Evolutionary conservation across 495 filamentous ascomycete genomes (phyloP).

Genomic region (Hypomontagnella submonticulosa): DNA sequence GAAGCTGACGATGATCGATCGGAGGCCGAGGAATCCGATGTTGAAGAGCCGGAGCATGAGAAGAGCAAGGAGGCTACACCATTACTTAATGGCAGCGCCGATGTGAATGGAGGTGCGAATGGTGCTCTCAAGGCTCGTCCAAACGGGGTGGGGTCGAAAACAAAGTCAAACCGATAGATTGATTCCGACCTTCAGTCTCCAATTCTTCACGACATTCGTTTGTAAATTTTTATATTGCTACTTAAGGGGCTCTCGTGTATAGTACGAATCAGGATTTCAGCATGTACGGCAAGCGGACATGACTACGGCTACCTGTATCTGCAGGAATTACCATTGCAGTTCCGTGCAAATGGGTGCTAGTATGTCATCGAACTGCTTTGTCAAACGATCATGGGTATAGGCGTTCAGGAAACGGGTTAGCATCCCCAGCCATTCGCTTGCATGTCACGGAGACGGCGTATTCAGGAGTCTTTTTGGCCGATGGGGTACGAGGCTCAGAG

Average conservation of each 20-base stretch:
- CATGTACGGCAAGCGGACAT: constrained; percentile 25
- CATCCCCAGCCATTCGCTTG: constrained; percentile 42
- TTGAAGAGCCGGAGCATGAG: constrained; percentile 52
- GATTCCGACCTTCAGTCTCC: constrained; percentile 2
- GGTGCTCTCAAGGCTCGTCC: constrained; percentile 35
- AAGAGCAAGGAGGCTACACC: constrained; percentile 21
- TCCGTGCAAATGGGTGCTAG: constrained; percentile 5
- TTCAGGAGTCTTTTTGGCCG: constrained; percentile 17
- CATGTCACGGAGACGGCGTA: constrained; percentile 30
- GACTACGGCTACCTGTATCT: constrained; percentile 5
- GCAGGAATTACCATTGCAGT: neutral
- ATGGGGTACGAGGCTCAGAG: constrained; percentile 31
- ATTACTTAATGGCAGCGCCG: constrained; percentile 39
- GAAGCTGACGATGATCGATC: constrained; percentile 63
- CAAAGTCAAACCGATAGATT: constrained; percentile 35
- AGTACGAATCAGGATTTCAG: constrained; percentile 29
- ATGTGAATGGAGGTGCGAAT: constrained; percentile 35
- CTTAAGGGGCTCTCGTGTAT: constrained; percentile 25
- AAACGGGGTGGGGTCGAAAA: constrained; percentile 37
- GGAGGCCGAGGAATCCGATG: constrained; percentile 61
- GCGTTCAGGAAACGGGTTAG: constrained; percentile 35
- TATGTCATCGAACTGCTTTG: constrained; percentile 3
- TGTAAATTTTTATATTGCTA: constrained; percentile 27
- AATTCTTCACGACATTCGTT: constrained; percentile 37
- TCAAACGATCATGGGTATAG: constrained; percentile 31